Conservation (phyloP, 495 filamentous ascomycete species). For the Talaromyces wortmannii region DNA sequence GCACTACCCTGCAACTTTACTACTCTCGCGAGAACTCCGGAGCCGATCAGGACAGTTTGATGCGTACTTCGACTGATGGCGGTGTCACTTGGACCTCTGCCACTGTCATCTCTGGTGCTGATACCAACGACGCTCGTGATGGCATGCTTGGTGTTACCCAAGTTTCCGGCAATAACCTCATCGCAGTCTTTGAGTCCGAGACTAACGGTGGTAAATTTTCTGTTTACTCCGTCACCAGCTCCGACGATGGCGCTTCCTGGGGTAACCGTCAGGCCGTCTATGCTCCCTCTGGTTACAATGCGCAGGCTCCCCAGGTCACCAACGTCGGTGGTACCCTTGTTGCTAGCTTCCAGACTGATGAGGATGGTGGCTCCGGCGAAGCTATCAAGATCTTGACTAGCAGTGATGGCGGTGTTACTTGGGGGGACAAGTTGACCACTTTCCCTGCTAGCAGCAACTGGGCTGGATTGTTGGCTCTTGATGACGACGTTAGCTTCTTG, state of each 20-base stretch:
- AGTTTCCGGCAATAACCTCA: constrained; percentile 23
- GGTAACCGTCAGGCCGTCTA: constrained; percentile 31
- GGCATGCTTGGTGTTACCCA: constrained; percentile 44
- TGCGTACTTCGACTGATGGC: constrained; percentile 37
- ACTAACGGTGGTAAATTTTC: constrained; percentile 27
- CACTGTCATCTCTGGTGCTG: constrained; percentile 29
- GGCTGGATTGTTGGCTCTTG: constrained; percentile 33
- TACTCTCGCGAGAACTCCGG: constrained; percentile 37
- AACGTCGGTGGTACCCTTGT: constrained; percentile 42
- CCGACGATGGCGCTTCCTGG: constrained; percentile 39
- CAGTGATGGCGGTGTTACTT: constrained; percentile 26
- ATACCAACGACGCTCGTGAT: constrained; percentile 24
- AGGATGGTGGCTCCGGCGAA: constrained; percentile 23
- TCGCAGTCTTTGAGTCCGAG: constrained; percentile 43
- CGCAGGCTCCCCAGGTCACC: constrained; percentile 44
- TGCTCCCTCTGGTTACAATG: constrained; percentile 20
- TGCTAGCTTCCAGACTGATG: constrained; percentile 46
- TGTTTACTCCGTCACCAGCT: constrained; percentile 33
- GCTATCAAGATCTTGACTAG: constrained; percentile 28
- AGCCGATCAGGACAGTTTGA: constrained; percentile 43
- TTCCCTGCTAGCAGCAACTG: constrained; percentile 24
- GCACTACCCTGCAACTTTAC: constrained; percentile 34
- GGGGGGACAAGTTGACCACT: constrained; percentile 31
- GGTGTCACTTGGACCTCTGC: constrained; percentile 32
- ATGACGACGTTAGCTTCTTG: constrained; percentile 23